phyloP scores from a whole-genome alignment of 805 yeast genomes.

The Kodamaea kaohsiungensis region DNA sequence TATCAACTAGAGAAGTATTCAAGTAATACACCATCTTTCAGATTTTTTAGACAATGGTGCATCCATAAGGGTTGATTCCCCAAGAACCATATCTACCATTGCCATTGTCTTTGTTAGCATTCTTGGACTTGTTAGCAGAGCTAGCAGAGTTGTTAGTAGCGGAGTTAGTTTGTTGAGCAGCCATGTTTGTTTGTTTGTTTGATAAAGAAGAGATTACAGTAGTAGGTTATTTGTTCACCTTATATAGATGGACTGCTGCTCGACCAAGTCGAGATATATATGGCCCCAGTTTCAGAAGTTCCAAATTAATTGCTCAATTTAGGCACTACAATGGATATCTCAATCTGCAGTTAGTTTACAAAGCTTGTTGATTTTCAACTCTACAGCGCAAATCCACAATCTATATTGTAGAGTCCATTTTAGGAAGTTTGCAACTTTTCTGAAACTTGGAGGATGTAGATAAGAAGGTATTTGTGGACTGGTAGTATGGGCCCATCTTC shows the following conservation, averaged over 20 bases:
- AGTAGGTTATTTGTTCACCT: not conserved
- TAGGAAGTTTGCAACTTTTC: not conserved
- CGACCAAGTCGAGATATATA: not conserved
- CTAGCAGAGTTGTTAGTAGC: not conserved
- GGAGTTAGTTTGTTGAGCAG: constrained; percentile 3
- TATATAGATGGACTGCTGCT: not conserved
- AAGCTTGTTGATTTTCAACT: not conserved
- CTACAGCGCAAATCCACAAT: not conserved
- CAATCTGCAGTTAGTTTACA: not conserved
- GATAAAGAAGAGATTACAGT: not conserved
- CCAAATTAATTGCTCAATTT: not conserved
- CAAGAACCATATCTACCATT: not conserved
- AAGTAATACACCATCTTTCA: not conserved
- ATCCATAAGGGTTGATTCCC: not conserved
- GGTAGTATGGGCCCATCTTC: too few relatives aligned
- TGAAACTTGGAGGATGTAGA: not conserved
- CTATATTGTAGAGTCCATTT: not conserved
- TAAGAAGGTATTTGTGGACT: too few relatives aligned
- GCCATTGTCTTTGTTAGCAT: constrained; percentile 2
- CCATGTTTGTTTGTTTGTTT: not conserved
- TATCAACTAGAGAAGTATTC: not conserved
- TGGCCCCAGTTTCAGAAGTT: not conserved
- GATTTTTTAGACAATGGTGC: not conserved
- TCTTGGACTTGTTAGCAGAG: constrained; percentile 3
- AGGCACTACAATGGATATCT: not conserved